Evolutionary conservation across 176 grass and related monocot species (phyloP).

Genomic region (Oryza rufipogon): DNA sequence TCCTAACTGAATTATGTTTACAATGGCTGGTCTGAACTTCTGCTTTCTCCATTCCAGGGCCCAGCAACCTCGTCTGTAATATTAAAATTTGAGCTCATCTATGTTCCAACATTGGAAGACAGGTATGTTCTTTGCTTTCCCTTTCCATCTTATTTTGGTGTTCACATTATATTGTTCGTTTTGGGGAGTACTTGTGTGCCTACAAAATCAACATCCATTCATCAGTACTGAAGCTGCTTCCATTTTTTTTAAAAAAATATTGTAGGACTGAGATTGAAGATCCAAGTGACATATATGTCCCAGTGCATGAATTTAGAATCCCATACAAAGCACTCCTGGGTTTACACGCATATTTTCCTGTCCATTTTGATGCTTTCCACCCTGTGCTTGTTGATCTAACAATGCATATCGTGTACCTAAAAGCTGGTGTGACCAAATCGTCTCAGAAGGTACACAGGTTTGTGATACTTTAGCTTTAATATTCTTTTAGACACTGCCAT

Average conservation of each 20-base stretch:
- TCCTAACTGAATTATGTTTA: slow-evolving; percentile 19
- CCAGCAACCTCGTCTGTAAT: slow-evolving; percentile 72
- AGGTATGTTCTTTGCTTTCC: slow-evolving; percentile 28
- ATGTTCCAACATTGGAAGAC: slow-evolving; percentile 55
- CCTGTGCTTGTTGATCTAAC: slow-evolving; percentile 83
- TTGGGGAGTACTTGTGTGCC: background rate
- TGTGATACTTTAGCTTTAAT: slow-evolving; percentile 59
- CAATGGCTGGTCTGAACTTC: slow-evolving; percentile 10
- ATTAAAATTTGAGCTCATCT: slow-evolving; percentile 92
- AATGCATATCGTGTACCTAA: slow-evolving; percentile 80
- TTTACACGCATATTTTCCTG: slow-evolving; percentile 89
- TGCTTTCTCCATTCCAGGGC: slow-evolving; percentile 54
- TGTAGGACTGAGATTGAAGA: slow-evolving; percentile 64
- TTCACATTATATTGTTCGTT: background rate
- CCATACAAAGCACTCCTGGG: slow-evolving; percentile 83
- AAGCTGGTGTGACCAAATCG: slow-evolving; percentile 61
- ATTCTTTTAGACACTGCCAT: slow-evolving; percentile 25
- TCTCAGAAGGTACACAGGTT: slow-evolving; percentile 83
- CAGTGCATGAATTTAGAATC: slow-evolving; percentile 92
- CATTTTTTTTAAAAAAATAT: slow-evolving; percentile 29
- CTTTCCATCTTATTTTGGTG: slow-evolving; percentile 8
- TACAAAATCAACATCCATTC: slow-evolving; percentile 16
- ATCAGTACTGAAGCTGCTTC: slow-evolving; percentile 36
- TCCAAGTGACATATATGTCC: slow-evolving; percentile 57
- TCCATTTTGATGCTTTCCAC: slow-evolving; percentile 92